These are phyloP conservation scores for Cyclotella choctawhatcheeana DNA, from an alignment of 108 stramenopile genomes.

Conservation along the genomic window DNA sequence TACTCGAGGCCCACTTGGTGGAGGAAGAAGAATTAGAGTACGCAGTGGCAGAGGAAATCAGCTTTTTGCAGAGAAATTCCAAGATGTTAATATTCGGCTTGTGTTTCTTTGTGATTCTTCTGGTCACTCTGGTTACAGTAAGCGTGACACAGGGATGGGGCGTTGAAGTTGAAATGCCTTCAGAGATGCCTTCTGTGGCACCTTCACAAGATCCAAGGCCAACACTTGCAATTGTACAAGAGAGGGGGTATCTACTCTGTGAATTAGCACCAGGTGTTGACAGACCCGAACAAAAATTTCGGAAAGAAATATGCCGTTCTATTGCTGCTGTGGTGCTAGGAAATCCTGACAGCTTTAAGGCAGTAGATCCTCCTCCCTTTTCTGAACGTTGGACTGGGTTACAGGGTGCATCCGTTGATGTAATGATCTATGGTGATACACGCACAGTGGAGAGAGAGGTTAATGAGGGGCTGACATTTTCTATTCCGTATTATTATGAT, in stretches of 20 bases:
- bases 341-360: neutral
- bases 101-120: too few relatives aligned
- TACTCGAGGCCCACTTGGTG: too few relatives aligned
- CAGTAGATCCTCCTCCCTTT: neutral
- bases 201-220: conserved; percentile 17
- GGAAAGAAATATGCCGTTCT: conserved; percentile 11
- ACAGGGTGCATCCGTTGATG: neutral
- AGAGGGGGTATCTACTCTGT: conserved; percentile 14
- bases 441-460: conserved; percentile 15
- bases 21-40: too few relatives aligned
- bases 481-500: conserved; percentile 22
- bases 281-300: neutral
- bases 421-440: conserved; percentile 1
- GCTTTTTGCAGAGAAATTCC: too few relatives aligned
- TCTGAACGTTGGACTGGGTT: conserved; percentile 1
- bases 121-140: too few relatives aligned
- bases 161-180: neutral
- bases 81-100: too few relatives aligned
- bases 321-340: conserved; percentile 10
- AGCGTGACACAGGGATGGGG: too few relatives aligned
- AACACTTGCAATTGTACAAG: conserved; percentile 19
- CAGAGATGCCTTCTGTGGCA: conserved; percentile 6
- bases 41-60: too few relatives aligned
- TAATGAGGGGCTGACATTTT: conserved; percentile 13
- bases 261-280: conserved; percentile 4